Conservation (phyloP, 1,284 basidiomycete genomes). For the Ustilago bromivora region DNA sequence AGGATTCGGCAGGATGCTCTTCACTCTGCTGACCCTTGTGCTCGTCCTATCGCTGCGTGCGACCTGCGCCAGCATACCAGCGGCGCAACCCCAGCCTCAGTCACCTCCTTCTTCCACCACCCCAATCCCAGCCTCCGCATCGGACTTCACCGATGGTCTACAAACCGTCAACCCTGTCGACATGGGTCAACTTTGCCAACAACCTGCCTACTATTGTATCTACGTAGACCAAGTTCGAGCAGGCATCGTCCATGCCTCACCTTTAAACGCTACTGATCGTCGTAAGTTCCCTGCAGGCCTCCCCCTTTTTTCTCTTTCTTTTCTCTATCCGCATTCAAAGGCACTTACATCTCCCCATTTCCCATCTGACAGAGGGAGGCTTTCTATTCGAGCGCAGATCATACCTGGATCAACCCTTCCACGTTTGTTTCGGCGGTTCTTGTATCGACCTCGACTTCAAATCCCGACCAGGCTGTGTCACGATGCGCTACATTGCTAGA, state of each 20-base stretch:
- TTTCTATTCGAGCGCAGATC: constrained; percentile 22
- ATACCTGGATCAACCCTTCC: constrained; percentile 2
- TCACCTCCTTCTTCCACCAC: neutral
- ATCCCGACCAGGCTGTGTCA: constrained; percentile 11
- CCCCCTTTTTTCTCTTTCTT: no score
- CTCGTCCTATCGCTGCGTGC: constrained; percentile 2
- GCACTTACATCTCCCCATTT: neutral
- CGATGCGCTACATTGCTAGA: constrained; percentile 14
- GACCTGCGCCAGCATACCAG: neutral
- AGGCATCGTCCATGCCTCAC: constrained; percentile 12
- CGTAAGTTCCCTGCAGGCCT: constrained; percentile 22
- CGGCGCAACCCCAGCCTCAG: neutral
- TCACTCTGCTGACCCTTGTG: neutral
- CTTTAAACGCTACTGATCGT: constrained; percentile 24
- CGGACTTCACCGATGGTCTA: neutral
- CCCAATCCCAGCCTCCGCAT: neutral
- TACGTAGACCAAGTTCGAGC: constrained; percentile 36
- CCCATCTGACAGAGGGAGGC: constrained; percentile 20
- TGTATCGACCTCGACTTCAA: constrained; percentile 27
- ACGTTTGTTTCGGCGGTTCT: constrained; percentile 32
- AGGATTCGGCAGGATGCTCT: neutral
- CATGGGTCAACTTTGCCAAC: constrained; percentile 16
- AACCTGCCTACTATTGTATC: constrained; percentile 29
- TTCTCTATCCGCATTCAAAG: neutral
- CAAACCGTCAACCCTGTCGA: constrained; percentile 13